Evolutionary conservation across 2,329 filamentous ascomycete species (phyloP).

Genomic region (Aureobasidium subglaciale): DNA sequence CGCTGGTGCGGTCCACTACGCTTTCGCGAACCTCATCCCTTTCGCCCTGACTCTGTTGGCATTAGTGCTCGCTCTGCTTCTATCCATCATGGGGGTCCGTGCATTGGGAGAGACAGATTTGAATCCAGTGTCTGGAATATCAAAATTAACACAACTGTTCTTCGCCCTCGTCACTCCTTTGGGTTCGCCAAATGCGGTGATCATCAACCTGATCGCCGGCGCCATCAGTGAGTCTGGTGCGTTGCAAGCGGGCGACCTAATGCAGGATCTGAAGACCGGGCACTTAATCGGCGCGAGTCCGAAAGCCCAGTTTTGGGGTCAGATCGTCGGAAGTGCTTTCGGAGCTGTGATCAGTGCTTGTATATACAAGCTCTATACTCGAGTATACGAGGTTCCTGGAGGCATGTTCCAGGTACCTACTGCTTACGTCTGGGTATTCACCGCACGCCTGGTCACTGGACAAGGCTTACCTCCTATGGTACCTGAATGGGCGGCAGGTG

Average conservation of each 20-base stretch:
- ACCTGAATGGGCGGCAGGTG: slow-evolving; percentile 66
- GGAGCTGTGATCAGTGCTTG: slow-evolving; percentile 80
- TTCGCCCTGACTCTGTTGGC: slow-evolving; percentile 78
- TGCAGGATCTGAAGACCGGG: slow-evolving; percentile 96
- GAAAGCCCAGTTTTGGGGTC: slow-evolving; percentile 93
- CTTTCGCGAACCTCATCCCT: slow-evolving; percentile 78
- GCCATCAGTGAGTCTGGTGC: slow-evolving; percentile 81
- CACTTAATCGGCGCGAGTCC: slow-evolving; percentile 87
- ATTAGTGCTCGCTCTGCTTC: slow-evolving; percentile 64
- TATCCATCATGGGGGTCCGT: slow-evolving; percentile 58
- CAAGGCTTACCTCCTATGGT: slow-evolving; percentile 81
- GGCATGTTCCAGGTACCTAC: slow-evolving; percentile 90
- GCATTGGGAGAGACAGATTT: slow-evolving; percentile 77
- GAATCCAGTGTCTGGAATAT: slow-evolving; percentile 93
- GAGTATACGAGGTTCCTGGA: slow-evolving; percentile 81
- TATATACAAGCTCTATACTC: slow-evolving; percentile 85
- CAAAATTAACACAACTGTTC: slow-evolving; percentile 90
- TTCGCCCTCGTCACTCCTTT: slow-evolving; percentile 85
- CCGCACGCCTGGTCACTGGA: slow-evolving; percentile 84
- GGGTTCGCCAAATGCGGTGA: slow-evolving; percentile 73
- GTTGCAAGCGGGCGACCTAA: slow-evolving; percentile 87
- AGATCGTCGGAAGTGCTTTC: slow-evolving; percentile 80
- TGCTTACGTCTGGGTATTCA: slow-evolving; percentile 96
- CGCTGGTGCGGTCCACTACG: slow-evolving; percentile 69
- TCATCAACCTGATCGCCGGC: slow-evolving; percentile 91